Evolutionary conservation across 139 green algal species (phyloP).

Genomic region (Chlamydomonas urium): DNA sequence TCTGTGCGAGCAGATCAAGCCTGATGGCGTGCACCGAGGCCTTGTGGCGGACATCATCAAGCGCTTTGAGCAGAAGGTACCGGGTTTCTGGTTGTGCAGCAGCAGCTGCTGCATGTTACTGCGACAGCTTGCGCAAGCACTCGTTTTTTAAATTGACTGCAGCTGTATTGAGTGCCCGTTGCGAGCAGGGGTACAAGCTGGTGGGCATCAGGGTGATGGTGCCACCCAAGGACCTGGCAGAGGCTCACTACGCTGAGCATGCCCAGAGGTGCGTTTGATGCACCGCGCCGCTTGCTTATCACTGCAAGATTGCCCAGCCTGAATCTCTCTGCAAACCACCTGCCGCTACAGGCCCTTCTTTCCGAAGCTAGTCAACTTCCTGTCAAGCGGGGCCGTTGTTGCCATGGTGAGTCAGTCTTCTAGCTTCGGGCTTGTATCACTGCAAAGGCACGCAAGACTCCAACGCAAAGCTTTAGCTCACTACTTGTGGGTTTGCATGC

Average conservation of each 20-base stretch:
- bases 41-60: conserved; percentile 71
- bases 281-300: background rate
- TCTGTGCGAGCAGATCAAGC: conserved; percentile 19
- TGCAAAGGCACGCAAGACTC: too few relatives aligned
- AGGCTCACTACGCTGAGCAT: conserved; percentile 15
- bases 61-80: conserved; percentile 66
- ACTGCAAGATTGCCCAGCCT: background rate
- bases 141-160: too few relatives aligned
- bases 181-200: conserved; percentile 17
- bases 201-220: conserved; percentile 17
- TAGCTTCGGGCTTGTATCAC: too few relatives aligned
- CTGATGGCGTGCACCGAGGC: conserved; percentile 40
- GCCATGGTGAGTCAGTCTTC: conserved; percentile 42
- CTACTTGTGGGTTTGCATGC: too few relatives aligned
- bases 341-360: conserved; percentile 39
- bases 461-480: too few relatives aligned
- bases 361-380: conserved; percentile 59
- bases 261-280: conserved; percentile 4
- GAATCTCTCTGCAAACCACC: background rate
- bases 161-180: too few relatives aligned
- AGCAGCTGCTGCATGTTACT: too few relatives aligned
- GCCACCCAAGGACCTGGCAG: conserved; percentile 4
- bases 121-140: too few relatives aligned
- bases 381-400: conserved; percentile 46
- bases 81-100: too few relatives aligned